Percentiles rank a stretch among this genome's conserved stretches.
Evolutionary conservation across 345 rosid species (phyloP).

Genomic region (Acer negundo): DNA sequence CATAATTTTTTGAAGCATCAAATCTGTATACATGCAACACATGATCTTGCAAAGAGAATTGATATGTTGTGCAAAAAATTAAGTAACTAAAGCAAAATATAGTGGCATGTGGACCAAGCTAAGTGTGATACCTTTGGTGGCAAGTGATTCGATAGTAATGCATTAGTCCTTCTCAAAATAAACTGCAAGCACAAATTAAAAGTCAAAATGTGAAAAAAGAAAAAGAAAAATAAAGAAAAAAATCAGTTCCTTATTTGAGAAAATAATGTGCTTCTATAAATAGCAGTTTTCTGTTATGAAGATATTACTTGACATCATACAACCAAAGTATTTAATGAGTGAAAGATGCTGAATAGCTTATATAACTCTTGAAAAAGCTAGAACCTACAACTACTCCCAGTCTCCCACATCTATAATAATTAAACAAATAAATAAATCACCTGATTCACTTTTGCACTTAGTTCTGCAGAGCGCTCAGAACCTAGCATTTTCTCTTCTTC

Average conservation of each 20-base stretch:
- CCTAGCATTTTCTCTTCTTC: slow-evolving; percentile 87
- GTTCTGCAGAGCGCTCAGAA: slow-evolving; percentile 81
- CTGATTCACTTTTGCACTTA: slow-evolving; percentile 97
- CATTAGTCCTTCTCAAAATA: slow-evolving; percentile 93
- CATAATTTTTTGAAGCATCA: background rate
- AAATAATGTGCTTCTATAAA: slow-evolving; percentile 2
- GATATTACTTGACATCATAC: background rate
- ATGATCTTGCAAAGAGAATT: background rate
- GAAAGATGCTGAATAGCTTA: background rate
- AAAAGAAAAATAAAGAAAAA: background rate
- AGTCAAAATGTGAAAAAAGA: slow-evolving; percentile 16
- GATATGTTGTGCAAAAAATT: background rate
- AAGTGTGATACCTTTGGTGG: slow-evolving; percentile 80
- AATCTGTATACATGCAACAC: background rate
- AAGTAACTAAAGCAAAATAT: slow-evolving; percentile 6
- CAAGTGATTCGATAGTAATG: slow-evolving; percentile 90
- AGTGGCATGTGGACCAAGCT: background rate
- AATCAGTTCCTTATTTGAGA: slow-evolving; percentile 9
- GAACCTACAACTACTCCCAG: slow-evolving; percentile 4
- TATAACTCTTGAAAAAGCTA: slow-evolving; percentile 16
- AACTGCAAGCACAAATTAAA: slow-evolving; percentile 57
- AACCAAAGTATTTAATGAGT: background rate
- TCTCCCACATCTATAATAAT: slow-evolving; percentile 13
- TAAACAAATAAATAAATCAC: slow-evolving; percentile 35
- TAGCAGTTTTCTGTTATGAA: background rate